phyloP scores from a whole-genome alignment of 108 stramenopile genomes.

The Skeletonema tropicum region DNA sequence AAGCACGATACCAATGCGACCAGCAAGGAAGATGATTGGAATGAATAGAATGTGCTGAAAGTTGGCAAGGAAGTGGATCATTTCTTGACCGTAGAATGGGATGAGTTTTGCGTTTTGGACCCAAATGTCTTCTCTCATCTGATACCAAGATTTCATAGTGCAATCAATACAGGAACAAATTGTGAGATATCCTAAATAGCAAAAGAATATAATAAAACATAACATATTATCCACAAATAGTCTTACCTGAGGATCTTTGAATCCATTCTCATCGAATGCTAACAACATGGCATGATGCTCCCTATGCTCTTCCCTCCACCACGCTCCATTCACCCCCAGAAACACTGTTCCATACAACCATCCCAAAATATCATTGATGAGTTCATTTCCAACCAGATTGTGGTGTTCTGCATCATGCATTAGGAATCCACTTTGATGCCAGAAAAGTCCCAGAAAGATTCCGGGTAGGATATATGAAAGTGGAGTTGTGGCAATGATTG shows the following conservation, averaged over 20 bases:
- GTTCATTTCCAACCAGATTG: conserved; percentile 30
- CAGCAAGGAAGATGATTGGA: conserved; percentile 26
- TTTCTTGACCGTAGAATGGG: conserved; percentile 24
- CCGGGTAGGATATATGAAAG: conserved; percentile 22
- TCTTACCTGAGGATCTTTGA: conserved; percentile 46
- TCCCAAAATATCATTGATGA: conserved; percentile 31
- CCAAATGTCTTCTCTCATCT: conserved; percentile 44
- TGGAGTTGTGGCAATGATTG: conserved; percentile 1
- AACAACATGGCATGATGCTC: conserved; percentile 42
- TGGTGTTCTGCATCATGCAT: conserved; percentile 43
- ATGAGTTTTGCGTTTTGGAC: conserved; percentile 31
- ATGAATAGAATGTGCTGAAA: conserved; percentile 38
- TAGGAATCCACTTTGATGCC: conserved; percentile 39
- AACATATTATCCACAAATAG: background rate
- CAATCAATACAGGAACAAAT: background rate
- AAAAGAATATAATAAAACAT: background rate
- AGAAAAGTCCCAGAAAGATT: conserved; percentile 28
- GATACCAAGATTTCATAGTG: background rate
- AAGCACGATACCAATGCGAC: conserved; percentile 34
- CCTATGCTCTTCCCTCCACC: conserved; percentile 41
- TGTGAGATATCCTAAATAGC: background rate
- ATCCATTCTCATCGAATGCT: conserved; percentile 26
- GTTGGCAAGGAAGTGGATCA: conserved; percentile 34
- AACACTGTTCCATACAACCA: conserved; percentile 39
- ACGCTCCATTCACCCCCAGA: conserved; percentile 40